Percentiles rank a stretch among this genome's conserved stretches.
These are phyloP conservation scores for Lyophyllum decastes DNA, from an alignment of 768 basidiomycete genomes.

Conservation along the genomic window DNA sequence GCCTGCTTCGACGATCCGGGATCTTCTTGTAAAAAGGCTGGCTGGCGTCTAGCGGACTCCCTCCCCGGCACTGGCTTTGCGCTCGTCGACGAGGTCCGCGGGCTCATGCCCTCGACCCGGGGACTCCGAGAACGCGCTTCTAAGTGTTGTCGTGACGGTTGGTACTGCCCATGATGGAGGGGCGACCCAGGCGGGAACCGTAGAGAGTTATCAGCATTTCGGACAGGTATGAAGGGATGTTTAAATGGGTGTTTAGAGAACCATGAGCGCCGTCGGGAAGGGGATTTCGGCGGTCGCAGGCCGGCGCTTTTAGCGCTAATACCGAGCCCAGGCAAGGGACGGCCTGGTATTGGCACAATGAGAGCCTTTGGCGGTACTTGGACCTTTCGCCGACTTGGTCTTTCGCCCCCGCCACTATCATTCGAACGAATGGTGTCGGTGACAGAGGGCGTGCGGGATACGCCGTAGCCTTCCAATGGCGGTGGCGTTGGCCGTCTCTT, in stretches of 20 bases:
- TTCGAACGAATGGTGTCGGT: slow-evolving; percentile 8
- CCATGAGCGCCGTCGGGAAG: slow-evolving; percentile 30
- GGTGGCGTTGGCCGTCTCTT: slow-evolving; percentile 24
- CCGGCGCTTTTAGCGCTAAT: slow-evolving; percentile 22
- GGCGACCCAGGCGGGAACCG: slow-evolving; percentile 24
- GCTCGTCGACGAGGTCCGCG: slow-evolving; percentile 5
- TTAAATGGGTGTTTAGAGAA: slow-evolving; percentile 31
- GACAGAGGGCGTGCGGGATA: slow-evolving; percentile 12
- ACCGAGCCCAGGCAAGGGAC: slow-evolving; percentile 22
- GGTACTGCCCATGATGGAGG: slow-evolving; percentile 14
- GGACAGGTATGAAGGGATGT: slow-evolving; percentile 40
- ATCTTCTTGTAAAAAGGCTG: slow-evolving; percentile 10
- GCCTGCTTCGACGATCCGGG: slow-evolving; percentile 14
- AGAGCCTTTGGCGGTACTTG: slow-evolving; percentile 24
- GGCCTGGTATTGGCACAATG: slow-evolving; percentile 21
- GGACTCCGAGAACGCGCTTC: slow-evolving; percentile 20
- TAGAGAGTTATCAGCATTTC: slow-evolving; percentile 27
- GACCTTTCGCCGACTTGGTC: slow-evolving; percentile 9
- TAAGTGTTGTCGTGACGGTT: slow-evolving; percentile 22
- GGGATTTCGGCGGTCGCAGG: slow-evolving; percentile 29
- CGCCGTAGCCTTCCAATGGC: slow-evolving; percentile 15
- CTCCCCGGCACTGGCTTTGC: background rate
- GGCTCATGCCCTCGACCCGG: slow-evolving; percentile 11
- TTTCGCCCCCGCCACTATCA: slow-evolving; percentile 3
- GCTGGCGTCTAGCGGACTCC: slow-evolving; percentile 11